Percentiles rank a stretch among this genome's conserved stretches.
phyloP scores from a whole-genome alignment of 768 basidiomycete species.

The Hericium coralloides region DNA sequence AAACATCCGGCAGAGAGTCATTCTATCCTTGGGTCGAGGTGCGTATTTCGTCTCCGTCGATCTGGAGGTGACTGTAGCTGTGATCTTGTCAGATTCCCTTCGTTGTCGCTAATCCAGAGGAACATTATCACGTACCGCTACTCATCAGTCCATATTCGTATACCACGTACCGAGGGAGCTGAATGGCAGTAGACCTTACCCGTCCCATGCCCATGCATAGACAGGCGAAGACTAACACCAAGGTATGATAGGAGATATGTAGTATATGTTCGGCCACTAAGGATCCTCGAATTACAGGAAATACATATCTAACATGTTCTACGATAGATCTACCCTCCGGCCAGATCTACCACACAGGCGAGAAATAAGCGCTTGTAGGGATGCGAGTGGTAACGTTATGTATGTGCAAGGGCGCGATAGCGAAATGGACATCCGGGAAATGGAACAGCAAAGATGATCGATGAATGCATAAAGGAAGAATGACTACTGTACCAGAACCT shows the following conservation, averaged over 20 bases:
- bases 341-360: not conserved
- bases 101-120: constrained; percentile 54
- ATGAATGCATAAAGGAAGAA: not conserved
- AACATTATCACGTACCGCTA: constrained; percentile 90
- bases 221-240: not conserved
- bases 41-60: constrained; percentile 10
- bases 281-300: not conserved
- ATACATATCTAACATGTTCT: not conserved
- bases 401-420: not conserved
- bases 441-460: not conserved
- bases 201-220: not conserved
- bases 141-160: constrained; percentile 86
- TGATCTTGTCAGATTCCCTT: constrained; percentile 53
- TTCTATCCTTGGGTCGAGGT: constrained; percentile 95
- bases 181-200: not conserved
- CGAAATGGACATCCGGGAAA: not conserved
- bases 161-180: constrained; percentile 92
- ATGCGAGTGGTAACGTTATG: not conserved
- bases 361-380: not conserved
- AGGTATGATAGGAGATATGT: not conserved
- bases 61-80: not conserved
- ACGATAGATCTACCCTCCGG: not conserved
- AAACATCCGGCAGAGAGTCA: constrained; percentile 46
- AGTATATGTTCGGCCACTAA: not conserved
- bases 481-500: constrained; percentile 44